Conservation (phyloP, 2,329 filamentous ascomycete genomes). For the Cryphonectria naterciae region DNA sequence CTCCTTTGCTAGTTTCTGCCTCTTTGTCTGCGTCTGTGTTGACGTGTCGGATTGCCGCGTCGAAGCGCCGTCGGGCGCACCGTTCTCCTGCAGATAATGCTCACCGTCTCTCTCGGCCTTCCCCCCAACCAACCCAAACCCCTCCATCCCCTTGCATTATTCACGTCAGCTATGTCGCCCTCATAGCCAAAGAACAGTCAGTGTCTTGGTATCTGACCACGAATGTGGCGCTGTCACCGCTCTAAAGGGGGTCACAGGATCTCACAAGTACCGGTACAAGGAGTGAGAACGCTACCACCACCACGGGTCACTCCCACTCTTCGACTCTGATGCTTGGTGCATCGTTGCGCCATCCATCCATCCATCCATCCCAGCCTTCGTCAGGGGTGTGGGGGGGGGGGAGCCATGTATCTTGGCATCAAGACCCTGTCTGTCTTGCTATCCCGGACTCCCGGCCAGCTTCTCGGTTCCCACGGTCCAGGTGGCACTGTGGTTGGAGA, state of each 20-base stretch:
- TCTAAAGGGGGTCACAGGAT: constrained; percentile 21
- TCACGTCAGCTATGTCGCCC: constrained; percentile 21
- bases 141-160: constrained; percentile 15
- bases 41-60: constrained; percentile 30
- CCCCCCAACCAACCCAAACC: not conserved
- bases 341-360: constrained; percentile 16
- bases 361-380: constrained; percentile 1
- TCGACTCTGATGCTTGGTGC: constrained; percentile 11
- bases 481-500: constrained; percentile 7
- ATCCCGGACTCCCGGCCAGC: constrained; percentile 21
- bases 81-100: constrained; percentile 25
- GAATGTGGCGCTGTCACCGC: constrained; percentile 26
- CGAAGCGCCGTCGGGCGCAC: constrained; percentile 14
- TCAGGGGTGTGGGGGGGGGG: constrained; percentile 14
- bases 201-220: constrained; percentile 25
- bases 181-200: constrained; percentile 21
- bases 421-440: constrained; percentile 18
- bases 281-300: not conserved
- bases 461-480: constrained; percentile 23
- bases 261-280: constrained; percentile 20
- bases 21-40: constrained; percentile 23
- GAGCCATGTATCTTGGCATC: constrained; percentile 22
- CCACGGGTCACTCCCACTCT: constrained; percentile 9
- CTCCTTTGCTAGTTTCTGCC: constrained; percentile 19
- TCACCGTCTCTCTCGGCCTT: constrained; percentile 24